Evolutionary conservation across 1,139 yeast genomes (phyloP).

Genomic region (Candida labiduridarum): DNA sequence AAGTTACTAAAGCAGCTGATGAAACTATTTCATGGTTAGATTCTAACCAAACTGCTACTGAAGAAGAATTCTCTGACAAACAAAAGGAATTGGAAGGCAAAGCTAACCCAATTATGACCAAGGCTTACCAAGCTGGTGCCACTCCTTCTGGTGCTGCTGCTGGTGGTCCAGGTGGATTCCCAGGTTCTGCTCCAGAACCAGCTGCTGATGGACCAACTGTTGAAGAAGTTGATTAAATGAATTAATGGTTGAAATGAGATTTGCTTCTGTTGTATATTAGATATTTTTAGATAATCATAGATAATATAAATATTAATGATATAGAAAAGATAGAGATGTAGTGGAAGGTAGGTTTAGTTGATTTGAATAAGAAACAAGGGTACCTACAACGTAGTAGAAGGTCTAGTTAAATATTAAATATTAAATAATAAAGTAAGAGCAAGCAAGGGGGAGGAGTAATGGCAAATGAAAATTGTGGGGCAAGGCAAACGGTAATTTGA

Average conservation of each 20-base stretch:
- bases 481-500: neutral
- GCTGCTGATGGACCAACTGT: constrained; percentile 88
- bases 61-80: constrained; percentile 84
- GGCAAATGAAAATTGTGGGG: neutral
- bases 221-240: constrained; percentile 85
- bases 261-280: neutral
- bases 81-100: constrained; percentile 92
- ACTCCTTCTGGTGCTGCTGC: constrained; percentile 59
- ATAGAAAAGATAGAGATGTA: neutral
- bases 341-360: neutral
- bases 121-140: constrained; percentile 80
- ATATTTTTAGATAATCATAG: neutral
- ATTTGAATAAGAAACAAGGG: neutral
- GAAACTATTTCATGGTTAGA: constrained; percentile 90
- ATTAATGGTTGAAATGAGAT: neutral
- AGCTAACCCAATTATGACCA: constrained; percentile 93
- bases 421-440: neutral
- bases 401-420: no score
- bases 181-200: constrained; percentile 56
- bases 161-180: constrained; percentile 63
- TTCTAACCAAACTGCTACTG: constrained; percentile 81
- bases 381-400: no score
- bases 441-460: constrained; percentile 1
- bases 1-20: constrained; percentile 80
- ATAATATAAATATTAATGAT: neutral